Base-by-base conservation (phyloP, 352 stramenopile species). In the Globisporangium iwayamae region DNA sequence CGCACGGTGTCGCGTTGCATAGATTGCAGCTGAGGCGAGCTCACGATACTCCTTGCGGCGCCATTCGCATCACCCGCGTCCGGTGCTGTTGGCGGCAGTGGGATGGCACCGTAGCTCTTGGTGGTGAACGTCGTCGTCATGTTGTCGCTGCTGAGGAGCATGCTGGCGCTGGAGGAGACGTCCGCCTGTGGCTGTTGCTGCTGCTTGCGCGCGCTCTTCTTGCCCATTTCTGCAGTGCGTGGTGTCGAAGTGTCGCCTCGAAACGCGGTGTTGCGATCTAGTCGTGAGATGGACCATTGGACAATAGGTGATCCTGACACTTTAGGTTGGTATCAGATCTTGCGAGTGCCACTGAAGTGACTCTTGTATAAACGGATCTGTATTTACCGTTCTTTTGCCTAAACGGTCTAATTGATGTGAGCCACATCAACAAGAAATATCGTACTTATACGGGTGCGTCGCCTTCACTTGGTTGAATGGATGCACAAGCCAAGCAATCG, bases 31-130 rank as follows among this genome's bases (percentile, higher is more conserved):
- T 30, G 32, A 6, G 25, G 50, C 3, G 50, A 56, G 13, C 28
- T 14, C 38, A 43, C 47, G 10, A 18, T 20, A 13, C 1, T 9
- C 47, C 20, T 56, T 22, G 25, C 16, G 5, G 50, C 16, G 13
- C 50, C 50, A 56, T 43, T 65, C 50, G 28, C 25, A 28, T 28
- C 34, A 39, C 34, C 34, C 34, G 36, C 48, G 6, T 32, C 36
- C 18, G 32, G 16, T 25, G 47, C 22, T 13, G 41, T n/a, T n/a
- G 36, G 30, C 4, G 41, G 1, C 13, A 59, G 43, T 2, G 60
- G 60, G 16, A 66, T 60, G 16, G 50, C 30, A 30, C 60, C 60
- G 28, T 66, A 66, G 50, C 41, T 36, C 20, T 10, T 41, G 18
- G 22, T 22, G 18, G 36, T n/a, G 20, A 38, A 18, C 18, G 22